Conservation (phyloP, 2,329 filamentous ascomycete genomes). For the Fusarium sp. region DNA sequence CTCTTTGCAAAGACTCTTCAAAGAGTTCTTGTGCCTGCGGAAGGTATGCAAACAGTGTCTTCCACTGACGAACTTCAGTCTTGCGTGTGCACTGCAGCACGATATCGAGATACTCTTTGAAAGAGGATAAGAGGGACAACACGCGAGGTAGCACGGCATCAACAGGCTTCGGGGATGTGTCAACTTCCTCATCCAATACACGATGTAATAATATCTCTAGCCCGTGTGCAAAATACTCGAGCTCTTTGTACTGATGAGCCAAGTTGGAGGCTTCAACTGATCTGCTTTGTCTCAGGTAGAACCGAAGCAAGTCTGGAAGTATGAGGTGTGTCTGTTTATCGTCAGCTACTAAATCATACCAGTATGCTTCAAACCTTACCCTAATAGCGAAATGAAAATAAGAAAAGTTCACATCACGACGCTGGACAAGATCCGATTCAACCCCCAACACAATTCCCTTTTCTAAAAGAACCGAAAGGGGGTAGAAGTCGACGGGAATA, state of each 20-base stretch:
- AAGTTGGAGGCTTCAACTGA: conserved; percentile 84
- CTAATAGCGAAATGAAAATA: conserved; percentile 89
- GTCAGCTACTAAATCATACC: conserved; percentile 7
- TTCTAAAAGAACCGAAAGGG: conserved; percentile 85
- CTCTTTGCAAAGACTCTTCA: conserved; percentile 87
- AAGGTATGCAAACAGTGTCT: conserved; percentile 90
- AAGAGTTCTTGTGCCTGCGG: conserved; percentile 93
- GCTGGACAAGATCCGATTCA: conserved; percentile 92
- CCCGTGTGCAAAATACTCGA: conserved; percentile 93
- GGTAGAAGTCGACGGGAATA: conserved; percentile 94
- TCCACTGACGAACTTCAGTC: conserved; percentile 95
- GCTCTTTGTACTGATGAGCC: conserved; percentile 84
- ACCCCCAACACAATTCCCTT: conserved; percentile 93
- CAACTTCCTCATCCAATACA: conserved; percentile 94
- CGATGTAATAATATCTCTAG: conserved; percentile 93
- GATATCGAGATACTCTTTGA: conserved; percentile 91
- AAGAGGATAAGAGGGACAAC: conserved; percentile 74
- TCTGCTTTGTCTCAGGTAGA: conserved; percentile 80
- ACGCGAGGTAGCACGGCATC: conserved; percentile 74
- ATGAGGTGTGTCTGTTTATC: conserved; percentile 84
- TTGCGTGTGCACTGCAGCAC: conserved; percentile 97
- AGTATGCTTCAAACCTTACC: conserved; percentile 63
- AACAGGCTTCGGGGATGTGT: conserved; percentile 73
- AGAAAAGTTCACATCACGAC: conserved; percentile 90
- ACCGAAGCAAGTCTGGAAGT: conserved; percentile 86